Base-by-base conservation (phyloP, 1,284 basidiomycete genomes). In the Sporisorium scitamineum region DNA sequence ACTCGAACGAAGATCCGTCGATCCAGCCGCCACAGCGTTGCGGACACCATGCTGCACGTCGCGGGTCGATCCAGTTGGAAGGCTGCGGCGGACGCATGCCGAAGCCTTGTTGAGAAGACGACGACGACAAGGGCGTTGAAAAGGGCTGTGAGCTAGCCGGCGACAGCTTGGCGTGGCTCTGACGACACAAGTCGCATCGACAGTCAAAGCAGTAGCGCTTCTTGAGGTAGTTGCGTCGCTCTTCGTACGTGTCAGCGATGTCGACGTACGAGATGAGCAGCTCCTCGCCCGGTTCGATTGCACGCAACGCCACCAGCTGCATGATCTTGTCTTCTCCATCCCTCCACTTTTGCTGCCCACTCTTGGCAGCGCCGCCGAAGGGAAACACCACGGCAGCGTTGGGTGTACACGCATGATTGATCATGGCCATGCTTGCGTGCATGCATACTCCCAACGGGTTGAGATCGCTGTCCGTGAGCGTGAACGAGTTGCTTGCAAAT, bases 361-460 rank as follows among this genome's bases (percentile, higher is more conserved):
- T 89, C 87, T 65, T 61, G 24, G 51, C 54, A 20, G 61, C 76
- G 9, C 74, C 72, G 13, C 86, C 86, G 5, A 78, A 76, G 41
- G 95, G 94, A 83, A 95, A 97, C 1, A 97, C 93, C 29, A 95
- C 89, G 27, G 92, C 93, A 0, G 92, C 93, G 77, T 97, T 96
- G 0, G 95, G 95, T 24, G 90, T 89, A 81, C 95, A 98, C 0
- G 94, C 93, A 83, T 98, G 95, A 80, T 97, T 98, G 76, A 93
- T 89, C 32, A 97, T 88, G 0, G 95, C 94, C 11, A 91, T 87
- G 0, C 90, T 78, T 0, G 94, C 94, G 0, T 93, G 92, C 27
- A 95, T 88, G 31, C 91, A 90, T 2, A 92, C 90, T 16, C 95
- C 95, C 47, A 97, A 88, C 0, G 92, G 90, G 0, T 91, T 90